phyloP scores from a whole-genome alignment of 2,329 filamentous ascomycete species.

The Nothophaeocryptopus gaeumannii region DNA sequence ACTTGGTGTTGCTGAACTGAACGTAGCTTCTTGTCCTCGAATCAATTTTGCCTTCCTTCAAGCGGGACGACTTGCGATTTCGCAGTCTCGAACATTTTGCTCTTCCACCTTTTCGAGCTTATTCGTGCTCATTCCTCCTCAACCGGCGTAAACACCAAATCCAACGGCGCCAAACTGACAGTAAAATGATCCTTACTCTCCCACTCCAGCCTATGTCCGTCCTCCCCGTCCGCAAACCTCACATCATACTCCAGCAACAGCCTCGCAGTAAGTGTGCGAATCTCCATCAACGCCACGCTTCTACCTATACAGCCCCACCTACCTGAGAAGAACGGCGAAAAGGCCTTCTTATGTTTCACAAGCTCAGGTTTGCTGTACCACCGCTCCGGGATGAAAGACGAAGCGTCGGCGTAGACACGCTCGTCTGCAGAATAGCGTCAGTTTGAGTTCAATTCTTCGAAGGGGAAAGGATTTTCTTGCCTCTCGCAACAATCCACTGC shows the following conservation, averaged over 20 bases:
- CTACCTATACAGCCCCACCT: slow-evolving; percentile 39
- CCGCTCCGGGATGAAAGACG: slow-evolving; percentile 37
- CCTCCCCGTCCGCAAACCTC: slow-evolving; percentile 36
- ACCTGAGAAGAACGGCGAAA: slow-evolving; percentile 37
- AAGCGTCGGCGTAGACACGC: slow-evolving; percentile 28
- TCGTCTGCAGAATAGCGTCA: slow-evolving; percentile 20
- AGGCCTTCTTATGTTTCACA: slow-evolving; percentile 35
- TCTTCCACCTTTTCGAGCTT: no score
- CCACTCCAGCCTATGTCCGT: slow-evolving; percentile 30
- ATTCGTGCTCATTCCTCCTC: neutral
- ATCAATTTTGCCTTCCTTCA: no score
- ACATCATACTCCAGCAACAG: slow-evolving; percentile 38
- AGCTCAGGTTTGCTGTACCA: slow-evolving; percentile 38
- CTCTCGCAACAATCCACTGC: slow-evolving; percentile 21
- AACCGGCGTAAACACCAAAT: slow-evolving; percentile 20
- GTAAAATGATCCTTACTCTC: slow-evolving; percentile 38
- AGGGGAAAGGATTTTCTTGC: slow-evolving; percentile 10
- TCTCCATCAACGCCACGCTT: slow-evolving; percentile 37
- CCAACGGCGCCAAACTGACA: slow-evolving; percentile 21
- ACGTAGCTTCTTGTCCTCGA: no score
- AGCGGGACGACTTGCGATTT: no score
- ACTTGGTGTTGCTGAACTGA: no score
- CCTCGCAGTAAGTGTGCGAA: slow-evolving; percentile 35
- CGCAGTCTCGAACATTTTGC: no score
- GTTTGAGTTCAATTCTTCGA: no score